These are phyloP conservation scores for Fusarium sp. DNA, from an alignment of 2,329 filamentous ascomycete genomes.

Conservation along the genomic window DNA sequence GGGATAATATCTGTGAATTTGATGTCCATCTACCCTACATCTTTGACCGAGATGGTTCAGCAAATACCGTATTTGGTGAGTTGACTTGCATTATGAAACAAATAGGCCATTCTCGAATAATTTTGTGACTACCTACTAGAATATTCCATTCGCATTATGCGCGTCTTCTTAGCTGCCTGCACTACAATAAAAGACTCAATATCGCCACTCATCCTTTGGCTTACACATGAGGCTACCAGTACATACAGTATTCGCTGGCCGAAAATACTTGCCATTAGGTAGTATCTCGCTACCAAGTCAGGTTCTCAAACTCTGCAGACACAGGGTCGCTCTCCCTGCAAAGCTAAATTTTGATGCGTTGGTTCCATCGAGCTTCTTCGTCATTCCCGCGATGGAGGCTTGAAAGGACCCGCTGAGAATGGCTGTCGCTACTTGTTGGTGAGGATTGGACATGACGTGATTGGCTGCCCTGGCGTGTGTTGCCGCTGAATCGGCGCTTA, in stretches of 20 bases:
- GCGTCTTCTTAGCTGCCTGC: not conserved
- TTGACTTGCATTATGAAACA: not conserved
- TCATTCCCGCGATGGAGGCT: conserved; percentile 29
- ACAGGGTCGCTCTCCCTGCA: not conserved
- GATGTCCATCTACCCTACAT: conserved; percentile 1
- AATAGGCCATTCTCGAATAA: not conserved
- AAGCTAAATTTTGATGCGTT: conserved; percentile 5
- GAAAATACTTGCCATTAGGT: not conserved
- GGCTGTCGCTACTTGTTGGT: conserved; percentile 18
- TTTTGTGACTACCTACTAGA: not conserved
- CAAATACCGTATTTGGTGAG: not conserved
- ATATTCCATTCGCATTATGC: not conserved
- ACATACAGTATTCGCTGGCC: not conserved
- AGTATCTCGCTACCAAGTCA: not conserved
- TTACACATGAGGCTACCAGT: not conserved
- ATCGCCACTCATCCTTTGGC: not conserved
- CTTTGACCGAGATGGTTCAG: not conserved
- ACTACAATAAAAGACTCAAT: not conserved
- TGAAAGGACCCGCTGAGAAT: conserved; percentile 17
- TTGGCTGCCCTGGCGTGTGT: conserved; percentile 24
- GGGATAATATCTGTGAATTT: not conserved
- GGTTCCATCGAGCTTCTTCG: conserved; percentile 4
- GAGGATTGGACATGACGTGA: not conserved
- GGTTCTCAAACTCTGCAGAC: not conserved
- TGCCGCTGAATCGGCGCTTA: conserved; percentile 36